Evolutionary conservation across 139 green algal genomes (phyloP).

Genomic region (Diplosphaera chodatii): DNA sequence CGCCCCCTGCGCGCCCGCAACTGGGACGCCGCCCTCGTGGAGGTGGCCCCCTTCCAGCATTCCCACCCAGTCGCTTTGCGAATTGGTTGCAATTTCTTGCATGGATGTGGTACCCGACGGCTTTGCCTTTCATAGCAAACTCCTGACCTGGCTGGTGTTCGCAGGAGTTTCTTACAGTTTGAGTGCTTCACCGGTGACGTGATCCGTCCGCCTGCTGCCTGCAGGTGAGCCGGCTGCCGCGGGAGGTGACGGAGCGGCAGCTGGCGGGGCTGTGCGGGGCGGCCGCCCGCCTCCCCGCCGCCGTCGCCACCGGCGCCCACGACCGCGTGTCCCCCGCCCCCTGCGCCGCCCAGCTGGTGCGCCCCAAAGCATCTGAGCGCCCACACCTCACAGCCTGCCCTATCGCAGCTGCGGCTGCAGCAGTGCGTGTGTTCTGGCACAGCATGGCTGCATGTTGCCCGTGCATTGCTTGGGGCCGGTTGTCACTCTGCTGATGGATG

Average conservation of each 20-base stretch:
- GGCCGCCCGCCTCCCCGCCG: not conserved
- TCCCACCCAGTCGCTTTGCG: constrained; percentile 20
- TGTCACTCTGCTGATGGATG: too few species aligned
- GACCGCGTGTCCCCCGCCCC: constrained; percentile 30
- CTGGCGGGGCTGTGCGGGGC: constrained; percentile 1
- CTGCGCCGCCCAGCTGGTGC: too few species aligned
- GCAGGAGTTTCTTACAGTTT: not conserved
- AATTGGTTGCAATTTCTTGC: too few species aligned
- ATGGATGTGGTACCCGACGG: too few species aligned
- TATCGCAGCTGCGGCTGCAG: too few species aligned
- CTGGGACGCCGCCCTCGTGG: constrained; percentile 62
- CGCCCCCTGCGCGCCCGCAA: constrained; percentile 47
- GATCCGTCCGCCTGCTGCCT: not conserved
- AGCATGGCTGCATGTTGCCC: too few species aligned
- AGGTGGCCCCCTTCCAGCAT: constrained; percentile 6
- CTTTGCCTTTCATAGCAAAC: too few species aligned
- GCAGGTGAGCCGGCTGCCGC: constrained; percentile 12
- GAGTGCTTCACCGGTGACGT: not conserved
- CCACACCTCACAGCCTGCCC: too few species aligned
- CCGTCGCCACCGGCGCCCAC: constrained; percentile 24
- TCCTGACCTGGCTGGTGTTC: not conserved
- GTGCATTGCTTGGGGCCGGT: too few species aligned
- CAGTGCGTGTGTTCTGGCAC: too few species aligned
- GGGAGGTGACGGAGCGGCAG: constrained; percentile 7
- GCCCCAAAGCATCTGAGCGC: too few species aligned